A percentile compares a stretch with the other conserved stretches of the same genome.
Evolutionary conservation across 2,329 filamentous ascomycete genomes (phyloP).

Genomic region (Ophiostoma montium): DNA sequence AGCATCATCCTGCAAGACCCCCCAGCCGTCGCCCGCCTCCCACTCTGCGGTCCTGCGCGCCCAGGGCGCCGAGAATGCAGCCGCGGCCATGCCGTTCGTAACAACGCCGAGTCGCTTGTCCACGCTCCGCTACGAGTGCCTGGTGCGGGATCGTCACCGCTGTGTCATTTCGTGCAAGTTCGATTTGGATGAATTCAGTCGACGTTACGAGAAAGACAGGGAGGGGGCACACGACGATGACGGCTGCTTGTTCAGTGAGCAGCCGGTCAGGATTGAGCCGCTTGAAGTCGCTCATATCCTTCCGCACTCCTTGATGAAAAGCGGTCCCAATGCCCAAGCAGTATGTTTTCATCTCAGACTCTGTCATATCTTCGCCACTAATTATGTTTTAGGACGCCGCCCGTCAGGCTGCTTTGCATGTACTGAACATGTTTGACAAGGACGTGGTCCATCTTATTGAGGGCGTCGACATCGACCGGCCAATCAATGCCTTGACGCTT

Average conservation of each 20-base stretch:
- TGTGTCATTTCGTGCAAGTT: conserved; percentile 18
- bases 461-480: conserved; percentile 26
- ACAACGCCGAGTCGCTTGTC: no score
- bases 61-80: conserved; percentile 13
- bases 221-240: conserved; percentile 16
- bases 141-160: conserved; percentile 18
- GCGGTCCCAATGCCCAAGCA: background rate
- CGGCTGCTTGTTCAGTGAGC: conserved; percentile 11
- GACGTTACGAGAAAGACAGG: conserved; percentile 7
- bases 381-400: conserved; percentile 8
- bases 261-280: background rate
- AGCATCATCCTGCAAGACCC: conserved; percentile 15
- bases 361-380: background rate
- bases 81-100: no score
- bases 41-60: conserved; percentile 15
- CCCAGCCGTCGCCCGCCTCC: conserved; percentile 15
- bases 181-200: conserved; percentile 7
- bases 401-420: conserved; percentile 21
- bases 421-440: conserved; percentile 29
- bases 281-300: conserved; percentile 16
- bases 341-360: conserved; percentile 3
- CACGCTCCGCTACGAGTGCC: conserved; percentile 16
- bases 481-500: conserved; percentile 25
- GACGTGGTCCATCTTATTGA: conserved; percentile 23
- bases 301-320: conserved; percentile 1